Conservation (phyloP, 2,329 filamentous ascomycete genomes). For the Drechmeria coniospora region DNA sequence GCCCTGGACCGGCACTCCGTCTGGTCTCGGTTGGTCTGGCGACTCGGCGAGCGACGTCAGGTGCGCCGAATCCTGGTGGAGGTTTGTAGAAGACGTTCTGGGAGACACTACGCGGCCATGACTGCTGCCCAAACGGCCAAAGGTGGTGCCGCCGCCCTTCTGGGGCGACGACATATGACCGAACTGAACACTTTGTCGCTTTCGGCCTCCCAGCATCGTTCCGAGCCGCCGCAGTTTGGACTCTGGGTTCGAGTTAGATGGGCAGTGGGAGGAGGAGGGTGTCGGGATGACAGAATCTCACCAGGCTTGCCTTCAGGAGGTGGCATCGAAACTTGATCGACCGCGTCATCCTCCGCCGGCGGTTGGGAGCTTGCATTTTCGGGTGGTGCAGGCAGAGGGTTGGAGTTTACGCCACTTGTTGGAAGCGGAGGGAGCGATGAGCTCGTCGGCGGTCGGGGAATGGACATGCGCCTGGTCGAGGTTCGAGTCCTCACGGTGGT, state of each 20-base stretch:
- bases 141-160: slow-evolving; percentile 31
- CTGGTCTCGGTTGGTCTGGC: slow-evolving; percentile 21
- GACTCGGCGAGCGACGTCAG: slow-evolving; percentile 44
- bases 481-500: slow-evolving; percentile 23
- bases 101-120: slow-evolving; percentile 43
- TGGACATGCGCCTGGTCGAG: slow-evolving; percentile 26
- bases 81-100: slow-evolving; percentile 41
- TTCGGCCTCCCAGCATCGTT: slow-evolving; percentile 47
- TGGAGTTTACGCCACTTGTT: slow-evolving; percentile 1
- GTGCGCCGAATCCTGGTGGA: slow-evolving; percentile 35
- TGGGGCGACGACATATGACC: slow-evolving; percentile 42
- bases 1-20: slow-evolving; percentile 10
- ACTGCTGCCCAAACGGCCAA: slow-evolving; percentile 49
- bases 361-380: slow-evolving; percentile 1
- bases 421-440: not conserved
- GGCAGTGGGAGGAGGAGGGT: not conserved
- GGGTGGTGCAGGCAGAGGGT: slow-evolving; percentile 1
- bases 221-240: slow-evolving; percentile 48
- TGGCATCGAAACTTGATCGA: slow-evolving; percentile 24
- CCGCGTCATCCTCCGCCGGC: slow-evolving; percentile 16
- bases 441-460: slow-evolving; percentile 2
- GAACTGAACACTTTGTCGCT: slow-evolving; percentile 52
- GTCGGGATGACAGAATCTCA: slow-evolving; percentile 5
- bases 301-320: slow-evolving; percentile 21
- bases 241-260: slow-evolving; percentile 20